phyloP scores from a whole-genome alignment of 352 stramenopile species.

The Phytopythium helicoides region DNA sequence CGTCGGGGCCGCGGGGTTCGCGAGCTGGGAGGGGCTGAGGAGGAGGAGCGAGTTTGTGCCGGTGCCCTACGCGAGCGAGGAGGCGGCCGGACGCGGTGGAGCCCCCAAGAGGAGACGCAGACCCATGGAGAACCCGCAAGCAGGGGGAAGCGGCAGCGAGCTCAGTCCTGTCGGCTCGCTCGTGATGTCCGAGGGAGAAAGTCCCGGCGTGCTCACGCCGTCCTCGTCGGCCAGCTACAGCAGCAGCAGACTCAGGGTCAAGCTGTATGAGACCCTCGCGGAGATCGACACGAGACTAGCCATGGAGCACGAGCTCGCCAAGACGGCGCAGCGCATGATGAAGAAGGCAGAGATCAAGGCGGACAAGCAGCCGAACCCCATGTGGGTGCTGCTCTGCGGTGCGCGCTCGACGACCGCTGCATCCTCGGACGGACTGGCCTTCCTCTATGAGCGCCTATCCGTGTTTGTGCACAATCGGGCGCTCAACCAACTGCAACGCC shows the following conservation, averaged over 20 bases:
- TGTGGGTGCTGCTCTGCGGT: slow-evolving; percentile 73
- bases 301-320: slow-evolving; percentile 37
- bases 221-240: slow-evolving; percentile 2
- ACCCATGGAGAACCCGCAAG: slow-evolving; percentile 38
- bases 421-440: slow-evolving; percentile 51
- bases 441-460: slow-evolving; percentile 53
- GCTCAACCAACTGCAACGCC: slow-evolving; percentile 79
- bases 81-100: too few species aligned
- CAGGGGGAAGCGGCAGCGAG: slow-evolving; percentile 17
- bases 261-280: slow-evolving; percentile 52
- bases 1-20: not conserved
- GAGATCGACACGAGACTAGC: slow-evolving; percentile 58
- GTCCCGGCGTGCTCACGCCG: slow-evolving; percentile 9
- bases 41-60: slow-evolving; percentile 30
- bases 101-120: not conserved
- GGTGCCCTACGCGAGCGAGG: slow-evolving; percentile 15
- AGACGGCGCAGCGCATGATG: slow-evolving; percentile 24
- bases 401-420: slow-evolving; percentile 21
- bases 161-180: slow-evolving; percentile 19
- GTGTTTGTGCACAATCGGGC: slow-evolving; percentile 61
- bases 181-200: slow-evolving; percentile 24
- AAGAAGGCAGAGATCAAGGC: slow-evolving; percentile 25
- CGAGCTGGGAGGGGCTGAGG: not conserved
- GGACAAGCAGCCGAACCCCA: slow-evolving; percentile 25
- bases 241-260: slow-evolving; percentile 49